phyloP scores from a whole-genome alignment of 257 asterid species.

The Apocynum venetum region DNA sequence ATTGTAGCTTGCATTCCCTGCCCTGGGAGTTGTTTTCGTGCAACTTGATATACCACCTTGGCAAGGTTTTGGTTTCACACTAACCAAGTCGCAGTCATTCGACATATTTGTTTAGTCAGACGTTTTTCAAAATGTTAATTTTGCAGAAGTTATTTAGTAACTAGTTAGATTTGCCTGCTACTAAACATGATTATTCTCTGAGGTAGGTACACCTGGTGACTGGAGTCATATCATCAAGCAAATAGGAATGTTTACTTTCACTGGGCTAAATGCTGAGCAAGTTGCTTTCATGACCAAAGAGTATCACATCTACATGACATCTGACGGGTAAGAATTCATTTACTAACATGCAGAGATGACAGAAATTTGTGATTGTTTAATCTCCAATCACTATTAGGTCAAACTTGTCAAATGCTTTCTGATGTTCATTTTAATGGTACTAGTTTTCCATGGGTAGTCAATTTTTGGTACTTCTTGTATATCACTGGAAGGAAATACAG shows the following conservation, averaged over 20 bases:
- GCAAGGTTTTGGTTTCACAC: background rate
- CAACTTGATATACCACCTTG: too few species aligned
- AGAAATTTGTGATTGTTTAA: too few species aligned
- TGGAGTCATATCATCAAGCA: constrained; percentile 88
- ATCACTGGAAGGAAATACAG: too few species aligned
- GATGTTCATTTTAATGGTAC: too few species aligned
- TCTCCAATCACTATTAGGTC: too few species aligned
- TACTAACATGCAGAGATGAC: background rate
- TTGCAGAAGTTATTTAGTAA: background rate
- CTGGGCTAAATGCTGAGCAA: constrained; percentile 63
- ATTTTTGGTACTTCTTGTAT: too few species aligned
- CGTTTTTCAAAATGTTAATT: background rate
- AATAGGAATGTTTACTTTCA: constrained; percentile 85
- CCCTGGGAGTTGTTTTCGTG: background rate
- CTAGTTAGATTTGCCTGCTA: background rate
- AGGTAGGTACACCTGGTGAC: constrained; percentile 80
- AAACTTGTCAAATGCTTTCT: too few species aligned
- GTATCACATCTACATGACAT: constrained; percentile 81
- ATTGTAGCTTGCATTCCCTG: background rate
- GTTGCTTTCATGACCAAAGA: constrained; percentile 76
- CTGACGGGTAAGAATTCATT: constrained; percentile 61
- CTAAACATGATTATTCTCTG: background rate
- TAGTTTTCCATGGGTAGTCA: too few species aligned
- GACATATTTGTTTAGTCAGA: background rate
- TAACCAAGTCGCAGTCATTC: background rate